Evolutionary conservation across 129 eudicot species (phyloP).

Genomic region (Smallanthus sonchifolius): DNA sequence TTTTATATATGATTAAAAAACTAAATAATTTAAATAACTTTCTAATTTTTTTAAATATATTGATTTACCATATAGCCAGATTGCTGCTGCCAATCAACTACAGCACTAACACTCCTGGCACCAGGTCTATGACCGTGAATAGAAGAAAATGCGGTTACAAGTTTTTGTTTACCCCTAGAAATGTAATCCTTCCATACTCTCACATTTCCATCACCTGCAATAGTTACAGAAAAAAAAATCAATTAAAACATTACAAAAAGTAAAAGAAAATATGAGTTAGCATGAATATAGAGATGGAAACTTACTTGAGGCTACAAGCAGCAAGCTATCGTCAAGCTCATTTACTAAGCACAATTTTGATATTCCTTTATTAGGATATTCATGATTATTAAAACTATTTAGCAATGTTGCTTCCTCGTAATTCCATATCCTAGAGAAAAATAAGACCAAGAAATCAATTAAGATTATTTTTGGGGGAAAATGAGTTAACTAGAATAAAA

Average conservation of each 20-base stretch:
- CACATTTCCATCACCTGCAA: slow-evolving; percentile 72
- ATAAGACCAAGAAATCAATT: not conserved
- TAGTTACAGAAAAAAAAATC: not conserved
- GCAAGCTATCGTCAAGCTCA: slow-evolving; percentile 89
- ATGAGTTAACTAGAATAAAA: not conserved
- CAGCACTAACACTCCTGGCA: slow-evolving; percentile 70
- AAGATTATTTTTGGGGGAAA: not conserved
- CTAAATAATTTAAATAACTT: not conserved
- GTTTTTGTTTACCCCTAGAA: slow-evolving; percentile 54
- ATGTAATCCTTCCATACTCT: slow-evolving; percentile 85
- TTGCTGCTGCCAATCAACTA: slow-evolving; percentile 98
- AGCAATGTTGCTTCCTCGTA: slow-evolving; percentile 77
- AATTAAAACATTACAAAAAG: not conserved
- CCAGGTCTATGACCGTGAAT: slow-evolving; percentile 78
- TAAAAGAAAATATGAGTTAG: not conserved
- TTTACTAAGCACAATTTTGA: slow-evolving; percentile 80
- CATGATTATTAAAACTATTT: slow-evolving; percentile 75
- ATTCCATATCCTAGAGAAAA: slow-evolving; percentile 66
- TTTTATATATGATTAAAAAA: not conserved
- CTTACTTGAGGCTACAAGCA: slow-evolving; percentile 88
- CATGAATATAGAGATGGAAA: slow-evolving; percentile 3
- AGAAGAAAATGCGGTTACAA: slow-evolving; percentile 87
- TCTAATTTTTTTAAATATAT: not conserved
- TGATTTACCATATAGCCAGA: slow-evolving; percentile 75
- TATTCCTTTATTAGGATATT: slow-evolving; percentile 73